A percentile compares a stretch with the other conserved stretches of the same genome.
These are phyloP conservation scores for Aspergillus sp. DNA, from an alignment of 2,329 filamentous ascomycete species.

Conservation along the genomic window DNA sequence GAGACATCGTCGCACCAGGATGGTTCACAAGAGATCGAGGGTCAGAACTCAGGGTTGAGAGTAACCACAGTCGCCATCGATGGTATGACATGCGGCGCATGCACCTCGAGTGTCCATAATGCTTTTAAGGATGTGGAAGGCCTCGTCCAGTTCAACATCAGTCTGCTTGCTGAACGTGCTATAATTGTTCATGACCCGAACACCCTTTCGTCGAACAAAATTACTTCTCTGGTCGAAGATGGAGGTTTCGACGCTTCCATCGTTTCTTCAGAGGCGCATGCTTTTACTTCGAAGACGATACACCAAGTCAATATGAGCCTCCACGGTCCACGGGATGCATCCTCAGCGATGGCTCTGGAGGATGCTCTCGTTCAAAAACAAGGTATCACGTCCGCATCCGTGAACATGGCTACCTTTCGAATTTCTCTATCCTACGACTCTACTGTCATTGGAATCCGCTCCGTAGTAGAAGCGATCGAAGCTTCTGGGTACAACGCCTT, in stretches of 20 bases:
- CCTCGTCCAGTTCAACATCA: slow-evolving; percentile 86
- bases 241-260: slow-evolving; percentile 79
- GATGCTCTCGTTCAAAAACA: slow-evolving; percentile 55
- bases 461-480: slow-evolving; percentile 76
- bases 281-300: slow-evolving; percentile 47
- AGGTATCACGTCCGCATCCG: slow-evolving; percentile 66
- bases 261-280: slow-evolving; percentile 65
- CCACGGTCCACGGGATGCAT: slow-evolving; percentile 69
- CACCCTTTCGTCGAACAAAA: slow-evolving; percentile 64
- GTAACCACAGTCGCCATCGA: slow-evolving; percentile 84
- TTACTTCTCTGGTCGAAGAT: slow-evolving; percentile 79
- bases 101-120: slow-evolving; percentile 82
- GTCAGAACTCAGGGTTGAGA: slow-evolving; percentile 37
- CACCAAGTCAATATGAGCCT: slow-evolving; percentile 72
- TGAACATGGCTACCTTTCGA: slow-evolving; percentile 68
- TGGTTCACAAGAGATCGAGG: slow-evolving; percentile 24
- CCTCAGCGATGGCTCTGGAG: slow-evolving; percentile 66
- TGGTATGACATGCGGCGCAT: slow-evolving; percentile 97
- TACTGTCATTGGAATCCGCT: slow-evolving; percentile 66
- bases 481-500: slow-evolving; percentile 79
- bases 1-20: slow-evolving; percentile 53
- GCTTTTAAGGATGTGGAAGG: slow-evolving; percentile 74
- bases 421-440: slow-evolving; percentile 69
- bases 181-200: slow-evolving; percentile 75
- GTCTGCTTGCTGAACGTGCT: slow-evolving; percentile 82